Conservation (phyloP, 164 flowering plant species). For the Liriodendron chinense region DNA sequence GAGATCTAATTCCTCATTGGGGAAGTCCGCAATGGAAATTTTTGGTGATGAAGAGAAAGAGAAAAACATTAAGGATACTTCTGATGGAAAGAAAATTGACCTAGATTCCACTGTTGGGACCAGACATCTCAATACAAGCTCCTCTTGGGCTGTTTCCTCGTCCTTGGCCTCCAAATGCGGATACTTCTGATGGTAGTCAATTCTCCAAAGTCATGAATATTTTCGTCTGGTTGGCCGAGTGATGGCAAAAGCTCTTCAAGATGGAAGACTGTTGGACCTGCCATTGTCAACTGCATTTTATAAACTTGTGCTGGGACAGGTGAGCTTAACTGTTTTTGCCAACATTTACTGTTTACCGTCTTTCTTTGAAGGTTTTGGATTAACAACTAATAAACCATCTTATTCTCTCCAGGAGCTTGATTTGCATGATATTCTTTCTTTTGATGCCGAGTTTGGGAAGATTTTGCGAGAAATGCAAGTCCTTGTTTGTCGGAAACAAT, state of each 20-base stretch:
- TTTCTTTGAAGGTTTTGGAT: not conserved
- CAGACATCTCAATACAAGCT: slow-evolving; percentile 54
- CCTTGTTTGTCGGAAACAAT: slow-evolving; percentile 69
- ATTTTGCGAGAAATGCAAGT: slow-evolving; percentile 79
- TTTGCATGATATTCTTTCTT: slow-evolving; percentile 82
- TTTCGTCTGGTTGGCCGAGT: slow-evolving; percentile 88
- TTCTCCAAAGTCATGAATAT: slow-evolving; percentile 63
- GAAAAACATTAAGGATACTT: slow-evolving; percentile 25
- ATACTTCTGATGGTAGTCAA: slow-evolving; percentile 67
- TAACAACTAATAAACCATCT: not conserved
- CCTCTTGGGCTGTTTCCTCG: slow-evolving; percentile 96
- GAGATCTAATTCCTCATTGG: slow-evolving; percentile 59
- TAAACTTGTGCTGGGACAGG: slow-evolving; percentile 92
- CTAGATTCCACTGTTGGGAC: slow-evolving; percentile 23
- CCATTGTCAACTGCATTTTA: slow-evolving; percentile 85
- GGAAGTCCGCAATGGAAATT: slow-evolving; percentile 56
- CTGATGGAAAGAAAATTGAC: slow-evolving; percentile 22
- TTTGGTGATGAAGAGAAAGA: slow-evolving; percentile 42
- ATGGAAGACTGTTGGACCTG: slow-evolving; percentile 92
- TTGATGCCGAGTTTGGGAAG: slow-evolving; percentile 85
- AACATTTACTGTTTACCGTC: not conserved
- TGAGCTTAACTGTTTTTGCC: slow-evolving; percentile 28
- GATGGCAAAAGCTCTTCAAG: slow-evolving; percentile 98
- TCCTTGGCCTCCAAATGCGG: slow-evolving; percentile 81
- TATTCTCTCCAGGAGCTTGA: slow-evolving; percentile 73